These are phyloP conservation scores for Rhizodiscina lignyota DNA, from an alignment of 495 filamentous ascomycete species.

Conservation along the genomic window DNA sequence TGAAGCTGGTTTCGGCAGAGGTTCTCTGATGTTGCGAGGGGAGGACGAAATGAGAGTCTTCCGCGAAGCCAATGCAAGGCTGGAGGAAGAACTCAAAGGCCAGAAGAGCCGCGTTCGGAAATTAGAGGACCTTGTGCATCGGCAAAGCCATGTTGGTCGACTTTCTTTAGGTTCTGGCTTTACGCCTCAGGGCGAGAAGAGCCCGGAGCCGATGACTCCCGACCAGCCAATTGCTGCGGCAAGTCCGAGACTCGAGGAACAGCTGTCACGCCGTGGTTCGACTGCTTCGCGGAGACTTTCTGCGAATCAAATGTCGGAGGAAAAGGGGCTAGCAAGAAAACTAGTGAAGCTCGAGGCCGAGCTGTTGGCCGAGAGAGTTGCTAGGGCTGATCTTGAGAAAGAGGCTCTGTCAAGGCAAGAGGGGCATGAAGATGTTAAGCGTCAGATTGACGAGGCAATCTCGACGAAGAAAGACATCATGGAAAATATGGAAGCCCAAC, in stretches of 20 bases:
- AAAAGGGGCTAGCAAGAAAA: conserved; percentile 47
- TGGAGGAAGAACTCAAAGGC: conserved; percentile 68
- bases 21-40: conserved; percentile 61
- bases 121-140: conserved; percentile 83
- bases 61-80: conserved; percentile 59
- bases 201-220: conserved; percentile 27
- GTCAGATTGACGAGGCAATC: conserved; percentile 61
- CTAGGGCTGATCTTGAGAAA: conserved; percentile 35
- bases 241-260: conserved; percentile 27
- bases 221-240: conserved; percentile 6
- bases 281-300: conserved; percentile 50
- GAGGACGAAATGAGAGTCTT: conserved; percentile 62
- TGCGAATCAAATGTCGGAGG: conserved; percentile 46
- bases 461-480: conserved; percentile 90
- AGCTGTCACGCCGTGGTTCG: conserved; percentile 43
- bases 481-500: conserved; percentile 81
- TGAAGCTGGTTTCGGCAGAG: conserved; percentile 60
- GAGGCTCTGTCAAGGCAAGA: conserved; percentile 35
- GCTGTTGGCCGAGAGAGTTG: conserved; percentile 38
- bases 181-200: conserved; percentile 12
- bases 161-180: conserved; percentile 56
- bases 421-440: conserved; percentile 46
- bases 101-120: conserved; percentile 84
- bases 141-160: conserved; percentile 56
- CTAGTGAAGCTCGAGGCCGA: conserved; percentile 73